Evolutionary conservation across 2,329 filamentous ascomycete genomes (phyloP), one percentile per base, ranked within the genome.

Genomic region (Monosporascus ibericus): DNA sequence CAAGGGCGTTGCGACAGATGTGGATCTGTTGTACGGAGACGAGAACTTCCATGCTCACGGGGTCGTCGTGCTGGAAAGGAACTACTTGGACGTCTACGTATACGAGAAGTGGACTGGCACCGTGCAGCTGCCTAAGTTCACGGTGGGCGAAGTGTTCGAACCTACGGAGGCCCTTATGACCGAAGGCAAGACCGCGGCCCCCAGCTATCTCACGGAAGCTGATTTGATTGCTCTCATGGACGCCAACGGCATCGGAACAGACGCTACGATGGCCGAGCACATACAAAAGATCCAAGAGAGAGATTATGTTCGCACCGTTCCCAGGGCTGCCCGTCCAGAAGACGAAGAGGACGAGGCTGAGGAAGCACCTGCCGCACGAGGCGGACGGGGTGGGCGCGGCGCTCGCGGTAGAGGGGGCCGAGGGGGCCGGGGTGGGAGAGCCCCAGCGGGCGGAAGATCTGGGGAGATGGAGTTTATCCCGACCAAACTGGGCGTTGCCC

Each of bases 181-280:
- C 1, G 91, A 97, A 62, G 92, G 94, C n/a, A 88, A 95, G 69
- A 99, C 94, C 0, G 82, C 80, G 1, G 77, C 92, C 14, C 94
- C 94, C 0, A 82, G 80, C 22, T 96, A 95, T 66, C 78, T 99
- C 30, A 97, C 94, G 0, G 94, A 99, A 67, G 92, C 94, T 0
- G 94, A 99, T 67, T 77, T 99, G 25, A 96, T 99, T 65, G 88
- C 87, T 3, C 80, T 99, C 11, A 99, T 99, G 94, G 94, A 99
- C 72, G 92, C 90, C 44, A 99, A 99, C 66, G 94, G 94, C 2
- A 99, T 99, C 58, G 94, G 94, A 14, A 99, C 94, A 9, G 94
- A 99, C 72, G 94, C 94, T 6, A 99, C 94, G 1, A 99, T 99
- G 94, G 94, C 94, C 0, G 94, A 99, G 63, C 94, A 99, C 66